Conservation (phyloP, 768 basidiomycete genomes). For the Lactarius sanguifluus region DNA sequence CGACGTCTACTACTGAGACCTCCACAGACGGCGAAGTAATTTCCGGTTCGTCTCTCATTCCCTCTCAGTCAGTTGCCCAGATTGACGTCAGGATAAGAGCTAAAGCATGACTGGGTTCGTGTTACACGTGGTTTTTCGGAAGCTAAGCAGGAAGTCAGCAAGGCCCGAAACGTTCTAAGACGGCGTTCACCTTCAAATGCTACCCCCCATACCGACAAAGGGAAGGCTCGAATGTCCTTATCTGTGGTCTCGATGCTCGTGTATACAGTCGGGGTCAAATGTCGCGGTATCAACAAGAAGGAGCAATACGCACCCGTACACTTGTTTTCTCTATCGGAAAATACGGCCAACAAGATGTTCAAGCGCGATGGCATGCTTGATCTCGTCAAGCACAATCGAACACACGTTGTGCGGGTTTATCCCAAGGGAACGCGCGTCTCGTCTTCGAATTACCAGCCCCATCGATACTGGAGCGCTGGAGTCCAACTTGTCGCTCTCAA, state of each 20-base stretch:
- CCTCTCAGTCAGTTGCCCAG: neutral
- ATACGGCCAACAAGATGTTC: conserved; percentile 70
- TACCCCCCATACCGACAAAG: conserved; percentile 27
- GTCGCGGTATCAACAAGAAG: conserved; percentile 84
- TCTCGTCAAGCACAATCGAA: conserved; percentile 82
- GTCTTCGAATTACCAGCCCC: conserved; percentile 86
- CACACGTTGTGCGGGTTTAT: conserved; percentile 82
- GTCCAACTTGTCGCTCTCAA: conserved; percentile 92
- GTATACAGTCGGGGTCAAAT: conserved; percentile 95
- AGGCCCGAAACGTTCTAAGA: conserved; percentile 42
- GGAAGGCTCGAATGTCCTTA: conserved; percentile 70
- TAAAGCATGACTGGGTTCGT: conserved; percentile 31
- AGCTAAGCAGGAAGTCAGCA: conserved; percentile 42
- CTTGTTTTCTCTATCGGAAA: conserved; percentile 92
- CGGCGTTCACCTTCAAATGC: conserved; percentile 26
- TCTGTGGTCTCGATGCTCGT: conserved; percentile 74
- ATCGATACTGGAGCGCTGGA: conserved; percentile 87
- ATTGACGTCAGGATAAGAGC: conserved; percentile 27
- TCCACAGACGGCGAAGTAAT: conserved; percentile 36
- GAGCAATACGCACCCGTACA: conserved; percentile 84
- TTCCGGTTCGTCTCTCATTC: conserved; percentile 16
- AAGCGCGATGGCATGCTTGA: conserved; percentile 59
- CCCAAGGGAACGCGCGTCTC: conserved; percentile 79
- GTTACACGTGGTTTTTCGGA: conserved; percentile 32
- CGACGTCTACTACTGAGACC: conserved; percentile 40